Base-by-base conservation (phyloP, 2,329 filamentous ascomycete genomes). In the Coniochaeta hoffmannii region DNA sequence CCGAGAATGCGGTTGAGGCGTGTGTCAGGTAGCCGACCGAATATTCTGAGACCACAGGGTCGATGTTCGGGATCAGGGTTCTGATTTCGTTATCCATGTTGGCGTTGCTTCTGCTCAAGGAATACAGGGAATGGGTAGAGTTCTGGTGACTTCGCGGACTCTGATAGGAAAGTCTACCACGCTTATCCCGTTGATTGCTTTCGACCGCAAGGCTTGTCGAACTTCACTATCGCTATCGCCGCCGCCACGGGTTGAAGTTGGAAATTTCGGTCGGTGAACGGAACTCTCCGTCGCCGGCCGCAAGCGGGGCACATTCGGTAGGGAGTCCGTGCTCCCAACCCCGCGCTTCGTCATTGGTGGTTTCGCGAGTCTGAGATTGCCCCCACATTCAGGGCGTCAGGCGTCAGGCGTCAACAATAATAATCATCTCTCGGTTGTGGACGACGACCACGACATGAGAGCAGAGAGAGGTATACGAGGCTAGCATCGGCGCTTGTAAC, bases 21-120 rank as follows among this genome's bases (percentile, higher is more conserved):
- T 99, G 93, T 66, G 86, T 91, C 64, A 99, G 80, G 69, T 97
- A 99, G 56, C 94, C 94, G 61, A 90, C 89, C 44, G 91, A 94
- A 73, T 96, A 97, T 73, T 96, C 89, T 51, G 90, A 92, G 62
- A 97, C 78, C 60, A 96, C 81, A 57, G 88, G 89, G 73, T 97
- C 92, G 63, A 97, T 89, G 67, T 88, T 87, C 59, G 91, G 91
- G 63, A 96, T 83, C 63, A 90, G 83, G 59, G 87, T 78, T 75
- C 87, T 88, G 69, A 96, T 90, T 75, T 96, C 89, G 66, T 88
- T 80, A 72, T 96, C 91, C 91, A 96, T 96, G 60, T 58, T 72
- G 59, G 53, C 31, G n/a, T 46, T 56, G 26, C 14, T 1, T 9
- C 9, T 17, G 49, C 31, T 14, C 26, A 6, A 51, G n/a, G 11